These are phyloP conservation scores for Penicillium maclennaniae DNA, from an alignment of 495 filamentous ascomycete species.

Conservation along the genomic window DNA sequence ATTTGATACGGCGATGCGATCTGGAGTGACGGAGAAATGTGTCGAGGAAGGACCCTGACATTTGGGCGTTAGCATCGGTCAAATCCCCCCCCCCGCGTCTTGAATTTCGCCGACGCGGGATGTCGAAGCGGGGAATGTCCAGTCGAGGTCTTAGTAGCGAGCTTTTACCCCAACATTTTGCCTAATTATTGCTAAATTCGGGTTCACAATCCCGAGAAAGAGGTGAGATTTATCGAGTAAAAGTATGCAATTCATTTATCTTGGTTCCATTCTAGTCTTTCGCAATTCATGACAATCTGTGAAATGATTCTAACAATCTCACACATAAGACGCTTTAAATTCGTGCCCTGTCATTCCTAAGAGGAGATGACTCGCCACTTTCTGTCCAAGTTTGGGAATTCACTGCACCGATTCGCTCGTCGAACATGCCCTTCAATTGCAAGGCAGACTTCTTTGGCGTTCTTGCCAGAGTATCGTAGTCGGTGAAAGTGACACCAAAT, in stretches of 20 bases:
- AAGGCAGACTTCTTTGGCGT: constrained; percentile 30
- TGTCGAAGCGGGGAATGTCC: too few species aligned
- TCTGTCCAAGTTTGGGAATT: not conserved
- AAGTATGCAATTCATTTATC: too few species aligned
- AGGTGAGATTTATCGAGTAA: too few species aligned
- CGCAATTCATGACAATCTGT: not conserved
- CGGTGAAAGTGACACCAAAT: constrained; percentile 68
- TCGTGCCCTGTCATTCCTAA: not conserved
- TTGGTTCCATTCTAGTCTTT: too few species aligned
- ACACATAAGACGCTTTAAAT: not conserved
- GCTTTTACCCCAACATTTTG: too few species aligned
- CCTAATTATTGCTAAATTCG: too few species aligned
- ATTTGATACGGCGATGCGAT: not conserved
- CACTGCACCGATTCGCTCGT: constrained; percentile 3
- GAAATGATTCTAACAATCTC: not conserved
- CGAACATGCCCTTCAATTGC: constrained; percentile 19
- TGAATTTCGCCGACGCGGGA: constrained; percentile 5
- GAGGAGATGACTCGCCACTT: not conserved
- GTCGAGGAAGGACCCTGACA: not conserved
- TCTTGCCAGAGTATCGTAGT: constrained; percentile 47
- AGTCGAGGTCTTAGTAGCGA: too few species aligned
- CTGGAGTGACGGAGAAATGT: constrained; percentile 2
- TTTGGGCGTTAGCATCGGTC: constrained; percentile 8
- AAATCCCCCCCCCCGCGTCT: not conserved
- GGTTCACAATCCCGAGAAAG: too few species aligned